These are phyloP conservation scores for Piloderma croceum DNA, from an alignment of 768 basidiomycete species.

Conservation along the genomic window DNA sequence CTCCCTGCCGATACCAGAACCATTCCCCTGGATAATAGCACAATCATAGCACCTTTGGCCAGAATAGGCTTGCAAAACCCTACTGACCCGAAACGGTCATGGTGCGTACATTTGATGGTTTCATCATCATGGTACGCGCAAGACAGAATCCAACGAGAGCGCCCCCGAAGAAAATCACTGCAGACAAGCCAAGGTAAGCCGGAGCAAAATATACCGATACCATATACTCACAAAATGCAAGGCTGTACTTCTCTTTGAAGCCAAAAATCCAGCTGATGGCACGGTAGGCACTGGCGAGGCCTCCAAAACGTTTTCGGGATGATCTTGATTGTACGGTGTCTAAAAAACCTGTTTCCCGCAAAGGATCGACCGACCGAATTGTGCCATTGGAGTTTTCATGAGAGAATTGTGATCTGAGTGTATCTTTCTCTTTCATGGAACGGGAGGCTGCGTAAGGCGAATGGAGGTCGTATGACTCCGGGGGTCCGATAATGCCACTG, in stretches of 20 bases:
- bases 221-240: conserved; percentile 15
- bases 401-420: no score
- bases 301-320: not conserved
- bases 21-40: conserved; percentile 17
- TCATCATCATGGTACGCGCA: conserved; percentile 16
- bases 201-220: not conserved
- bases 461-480: no score
- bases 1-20: conserved; percentile 17
- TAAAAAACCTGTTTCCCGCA: no score
- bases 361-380: no score
- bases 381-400: no score
- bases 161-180: conserved; percentile 24
- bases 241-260: no score
- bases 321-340: not conserved
- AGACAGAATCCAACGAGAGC: conserved; percentile 22
- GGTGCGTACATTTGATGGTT: conserved; percentile 5
- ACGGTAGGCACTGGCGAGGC: conserved; percentile 11
- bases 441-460: no score
- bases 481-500: no score
- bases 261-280: conserved; percentile 20
- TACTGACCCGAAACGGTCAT: not conserved
- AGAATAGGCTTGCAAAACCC: conserved; percentile 3
- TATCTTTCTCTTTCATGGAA: no score
- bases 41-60: not conserved
- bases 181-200: not conserved